Evolutionary conservation across 331 rosid genomes (phyloP), one percentile per base, ranked within the genome.

Genomic region (Malus hybrid): DNA sequence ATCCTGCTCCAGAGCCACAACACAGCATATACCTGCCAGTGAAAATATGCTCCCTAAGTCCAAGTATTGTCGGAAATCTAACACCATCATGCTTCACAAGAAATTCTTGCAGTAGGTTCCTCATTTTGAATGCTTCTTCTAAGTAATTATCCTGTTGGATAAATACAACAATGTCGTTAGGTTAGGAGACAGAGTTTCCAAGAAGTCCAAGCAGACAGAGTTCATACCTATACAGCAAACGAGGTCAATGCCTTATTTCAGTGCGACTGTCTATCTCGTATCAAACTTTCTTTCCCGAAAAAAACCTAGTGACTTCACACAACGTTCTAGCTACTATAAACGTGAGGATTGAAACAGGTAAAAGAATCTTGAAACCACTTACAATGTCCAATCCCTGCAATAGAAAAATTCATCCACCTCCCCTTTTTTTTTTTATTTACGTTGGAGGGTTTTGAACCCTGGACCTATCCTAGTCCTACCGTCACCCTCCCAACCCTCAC

Each of bases 41-140:
- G 83, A 94, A 94, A 75, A 94, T 94, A 84, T 87, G 91, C 89
- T 94, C 99, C 82, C 99, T 85, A 59, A 94, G 97, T 80, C 99
- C 99, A 77, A 94, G 97, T 74, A 94, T 94, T 24, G 97, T 90
- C 22, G 99, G 99, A 81, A 19, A 68, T 84, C 93, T 83, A 44
- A 88, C 90, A 72, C 91, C 92, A 76, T 76, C 96, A 34, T 87
- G 90, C 63, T 77, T 80, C 69, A 50, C 31, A 66, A 88, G 90
- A 85, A 94, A 89, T 81, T 94, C 97, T 89, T 94, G 86, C 84
- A 94, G 87, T 81, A 94, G 77, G 79, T 94, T 94, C 87, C 99
- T 92, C 96, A 94, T 92, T 84, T 94, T 94, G 93, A 92, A 94
- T 86, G 99, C 93, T 86, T 94, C 99, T 85, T 92, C 99, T 89